Evolutionary conservation across 164 flowering plant genomes (phyloP).

Genomic region (Nelumbo lutea): DNA sequence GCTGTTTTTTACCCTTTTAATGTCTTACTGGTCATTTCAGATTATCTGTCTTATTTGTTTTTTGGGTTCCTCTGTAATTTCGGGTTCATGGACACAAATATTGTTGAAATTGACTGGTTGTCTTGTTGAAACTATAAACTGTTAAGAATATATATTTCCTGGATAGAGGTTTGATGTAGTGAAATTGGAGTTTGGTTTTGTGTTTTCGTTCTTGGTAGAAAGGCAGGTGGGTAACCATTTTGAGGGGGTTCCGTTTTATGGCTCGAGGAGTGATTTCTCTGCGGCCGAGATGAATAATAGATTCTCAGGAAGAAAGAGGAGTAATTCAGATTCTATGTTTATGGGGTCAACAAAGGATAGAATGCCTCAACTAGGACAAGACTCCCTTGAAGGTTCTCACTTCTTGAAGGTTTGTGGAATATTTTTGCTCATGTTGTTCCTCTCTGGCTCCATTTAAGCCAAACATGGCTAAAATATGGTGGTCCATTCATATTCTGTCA

Average conservation of each 20-base stretch:
- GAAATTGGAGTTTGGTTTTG: slow-evolving; percentile 17
- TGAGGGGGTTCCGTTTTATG: slow-evolving; percentile 67
- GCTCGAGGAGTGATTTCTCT: slow-evolving; percentile 51
- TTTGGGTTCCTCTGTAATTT: background rate
- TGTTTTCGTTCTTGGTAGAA: slow-evolving; percentile 35
- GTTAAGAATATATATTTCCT: background rate
- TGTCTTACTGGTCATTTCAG: background rate
- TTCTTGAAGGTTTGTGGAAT: slow-evolving; percentile 55
- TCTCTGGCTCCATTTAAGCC: background rate
- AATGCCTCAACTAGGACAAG: slow-evolving; percentile 40
- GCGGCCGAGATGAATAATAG: slow-evolving; percentile 52
- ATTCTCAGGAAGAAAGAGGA: slow-evolving; percentile 53
- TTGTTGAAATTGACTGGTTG: slow-evolving; percentile 1
- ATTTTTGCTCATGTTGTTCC: background rate
- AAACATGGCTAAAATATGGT: background rate
- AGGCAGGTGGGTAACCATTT: slow-evolving; percentile 50
- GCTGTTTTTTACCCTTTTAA: background rate
- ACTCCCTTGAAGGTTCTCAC: slow-evolving; percentile 49
- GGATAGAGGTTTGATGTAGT: background rate
- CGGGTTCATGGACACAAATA: background rate
- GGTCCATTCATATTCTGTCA: slow-evolving; percentile 3
- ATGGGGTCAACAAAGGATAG: slow-evolving; percentile 51
- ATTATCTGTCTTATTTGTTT: background rate
- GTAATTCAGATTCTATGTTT: slow-evolving; percentile 63
- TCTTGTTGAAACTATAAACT: background rate